Conservation (phyloP, 371 early-diverging fungal species). For the Funneliformis caledonium region DNA sequence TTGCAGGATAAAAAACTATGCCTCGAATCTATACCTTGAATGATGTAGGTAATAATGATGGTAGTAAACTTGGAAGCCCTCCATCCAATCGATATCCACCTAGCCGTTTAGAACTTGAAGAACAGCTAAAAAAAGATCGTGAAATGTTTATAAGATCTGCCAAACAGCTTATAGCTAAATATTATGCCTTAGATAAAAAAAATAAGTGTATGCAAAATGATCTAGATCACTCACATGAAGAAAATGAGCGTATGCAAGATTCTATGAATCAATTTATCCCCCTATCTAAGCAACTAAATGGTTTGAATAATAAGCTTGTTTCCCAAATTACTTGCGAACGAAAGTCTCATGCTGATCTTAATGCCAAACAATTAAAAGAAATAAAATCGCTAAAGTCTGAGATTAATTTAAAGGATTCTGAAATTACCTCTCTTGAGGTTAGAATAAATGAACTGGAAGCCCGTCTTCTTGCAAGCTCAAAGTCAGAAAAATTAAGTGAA, state of each 20-base stretch:
- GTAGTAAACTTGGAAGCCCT: conserved; percentile 5
- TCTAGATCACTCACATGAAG: background rate
- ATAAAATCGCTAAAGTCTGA: conserved; percentile 7
- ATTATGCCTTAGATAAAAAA: background rate
- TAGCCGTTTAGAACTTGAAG: conserved; percentile 25
- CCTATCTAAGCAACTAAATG: background rate
- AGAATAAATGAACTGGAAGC: conserved; percentile 23
- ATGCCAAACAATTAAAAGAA: conserved; percentile 23
- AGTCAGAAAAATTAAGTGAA: too few species aligned
- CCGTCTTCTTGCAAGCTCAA: too few species aligned
- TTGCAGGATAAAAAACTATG: background rate
- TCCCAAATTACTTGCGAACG: conserved; percentile 13
- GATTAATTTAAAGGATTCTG: conserved; percentile 11
- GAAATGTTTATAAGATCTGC: conserved; percentile 8
- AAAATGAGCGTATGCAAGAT: conserved; percentile 2
- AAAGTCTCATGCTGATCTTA: conserved; percentile 22
- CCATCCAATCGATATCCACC: conserved; percentile 24
- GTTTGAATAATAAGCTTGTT: background rate
- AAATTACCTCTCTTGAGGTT: background rate
- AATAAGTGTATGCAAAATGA: background rate
- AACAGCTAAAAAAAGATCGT: conserved; percentile 19
- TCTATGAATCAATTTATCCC: conserved; percentile 8
- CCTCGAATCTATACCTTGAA: conserved; percentile 21
- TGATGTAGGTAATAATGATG: conserved; percentile 13
- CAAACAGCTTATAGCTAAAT: conserved; percentile 3